Base-by-base conservation (phyloP, 257 asterid species). In the Cordia subcordata region DNA sequence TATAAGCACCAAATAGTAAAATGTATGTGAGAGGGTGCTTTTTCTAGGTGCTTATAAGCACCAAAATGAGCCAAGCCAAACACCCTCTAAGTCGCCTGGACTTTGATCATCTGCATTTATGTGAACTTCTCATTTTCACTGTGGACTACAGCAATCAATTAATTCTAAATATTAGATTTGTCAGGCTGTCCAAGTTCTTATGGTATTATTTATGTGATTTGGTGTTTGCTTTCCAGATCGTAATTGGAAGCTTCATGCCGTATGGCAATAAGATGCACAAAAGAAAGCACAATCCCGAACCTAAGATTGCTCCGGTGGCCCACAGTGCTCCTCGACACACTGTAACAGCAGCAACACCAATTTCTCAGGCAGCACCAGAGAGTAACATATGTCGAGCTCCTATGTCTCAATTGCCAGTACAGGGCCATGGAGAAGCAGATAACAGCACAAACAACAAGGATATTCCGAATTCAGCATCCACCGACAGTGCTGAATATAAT, bases 231-330 rank as follows among this genome's bases (percentile, higher is more conserved):
- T 52, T 39, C 37, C 77, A 90, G 98, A 75, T 87, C 60, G 96
- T 90, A 37, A 79, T 90, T 2, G 98, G 98, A 68, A 85, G 95
- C 79, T 87, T 87, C 62, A 66, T 75, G 49, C 83, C 91, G 38
- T 81, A 77, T 9, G 75, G 79, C 38, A 63, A 56, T 39, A 77
- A 80, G 72, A 46, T 63, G 27, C 85, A 55, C 53, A 85, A 78
- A 58, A 71, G 70, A 55, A 79, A 75, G 77, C 74, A 79, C 33
- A 65, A 71, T 8, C 20, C 64, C 0, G 83, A 83, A 59, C 65
- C 78, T 9, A 68, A 76, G 70, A 58, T 55, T 27, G 53, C 80
- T 32, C 81, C 81, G 0, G 53, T 63, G 13, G 32, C 49, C 55
- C 89, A 81, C 49, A 60, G 57, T 58, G 65, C 86, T 50, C 78